Conservation (phyloP, 805 yeast genomes). For the Ogataea dorogensis region DNA sequence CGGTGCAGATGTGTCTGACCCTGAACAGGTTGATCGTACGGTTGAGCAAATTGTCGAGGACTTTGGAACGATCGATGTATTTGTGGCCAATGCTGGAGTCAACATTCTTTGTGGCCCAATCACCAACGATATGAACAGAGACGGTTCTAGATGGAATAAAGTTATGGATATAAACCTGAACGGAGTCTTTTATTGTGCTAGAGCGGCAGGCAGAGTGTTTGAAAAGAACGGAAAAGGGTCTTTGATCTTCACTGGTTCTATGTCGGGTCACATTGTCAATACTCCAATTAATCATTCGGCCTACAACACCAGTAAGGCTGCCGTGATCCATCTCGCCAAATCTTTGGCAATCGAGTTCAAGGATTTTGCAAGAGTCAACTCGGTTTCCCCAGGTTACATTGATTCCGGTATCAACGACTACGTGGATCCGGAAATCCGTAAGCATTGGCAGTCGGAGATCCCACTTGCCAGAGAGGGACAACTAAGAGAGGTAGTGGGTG, state of each 20-base stretch:
- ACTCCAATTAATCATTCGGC: conserved; percentile 51
- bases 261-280: conserved; percentile 55
- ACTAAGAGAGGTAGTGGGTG: conserved; percentile 50
- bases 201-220: conserved; percentile 47
- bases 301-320: conserved; percentile 51
- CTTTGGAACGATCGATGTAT: conserved; percentile 42
- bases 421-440: conserved; percentile 25
- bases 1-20: conserved; percentile 33
- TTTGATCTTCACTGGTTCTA: conserved; percentile 52
- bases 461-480: conserved; percentile 52
- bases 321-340: conserved; percentile 45
- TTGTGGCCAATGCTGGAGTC: conserved; percentile 44
- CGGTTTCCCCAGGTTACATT: conserved; percentile 26
- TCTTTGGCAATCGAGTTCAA: conserved; percentile 49
- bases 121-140: conserved; percentile 26
- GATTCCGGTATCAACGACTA: conserved; percentile 41
- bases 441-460: conserved; percentile 32
- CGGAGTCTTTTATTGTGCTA: conserved; percentile 51
- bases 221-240: conserved; percentile 47
- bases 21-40: conserved; percentile 31
- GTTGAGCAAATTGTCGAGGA: conserved; percentile 35
- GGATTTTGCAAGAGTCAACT: conserved; percentile 45
- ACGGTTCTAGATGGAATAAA: conserved; percentile 43
- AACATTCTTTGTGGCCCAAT: conserved; percentile 26
- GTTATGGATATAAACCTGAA: conserved; percentile 50